Evolutionary conservation across 2,329 filamentous ascomycete species (phyloP).

Genomic region (Curvularia eragrostidis): DNA sequence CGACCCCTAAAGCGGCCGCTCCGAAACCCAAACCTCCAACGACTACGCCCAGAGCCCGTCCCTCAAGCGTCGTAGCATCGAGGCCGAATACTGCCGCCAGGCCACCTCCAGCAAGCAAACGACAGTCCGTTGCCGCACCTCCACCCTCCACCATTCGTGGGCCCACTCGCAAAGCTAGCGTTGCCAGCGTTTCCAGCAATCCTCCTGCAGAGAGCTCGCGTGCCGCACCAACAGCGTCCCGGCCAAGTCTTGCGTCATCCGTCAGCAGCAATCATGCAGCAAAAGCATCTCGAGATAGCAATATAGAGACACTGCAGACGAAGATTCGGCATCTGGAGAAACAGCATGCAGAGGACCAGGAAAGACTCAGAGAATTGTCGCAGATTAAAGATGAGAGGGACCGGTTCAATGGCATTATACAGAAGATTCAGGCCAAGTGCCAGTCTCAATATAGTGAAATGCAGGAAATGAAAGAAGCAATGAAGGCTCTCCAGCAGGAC

Average conservation of each 20-base stretch:
- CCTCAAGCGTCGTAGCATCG: slow-evolving; percentile 32
- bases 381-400: slow-evolving; percentile 77
- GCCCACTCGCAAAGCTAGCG: slow-evolving; percentile 29
- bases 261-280: slow-evolving; percentile 18
- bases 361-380: slow-evolving; percentile 80
- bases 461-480: slow-evolving; percentile 73
- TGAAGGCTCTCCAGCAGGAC: slow-evolving; percentile 76
- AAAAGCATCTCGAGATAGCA: slow-evolving; percentile 29
- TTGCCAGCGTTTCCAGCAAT: slow-evolving; percentile 23
- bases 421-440: slow-evolving; percentile 88
- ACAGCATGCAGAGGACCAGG: slow-evolving; percentile 81
- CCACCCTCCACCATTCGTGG: slow-evolving; percentile 18
- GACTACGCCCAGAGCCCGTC: slow-evolving; percentile 28
- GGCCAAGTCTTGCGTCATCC: slow-evolving; percentile 28
- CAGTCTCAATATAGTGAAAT: slow-evolving; percentile 85
- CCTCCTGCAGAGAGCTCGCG: slow-evolving; percentile 15
- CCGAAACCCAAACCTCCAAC: slow-evolving; percentile 24
- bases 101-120: slow-evolving; percentile 25
- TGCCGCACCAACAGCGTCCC: slow-evolving; percentile 15
- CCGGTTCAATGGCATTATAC: slow-evolving; percentile 82
- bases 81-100: slow-evolving; percentile 19
- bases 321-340: slow-evolving; percentile 88
- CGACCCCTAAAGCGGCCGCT: slow-evolving; percentile 11
- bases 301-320: slow-evolving; percentile 82
- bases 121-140: slow-evolving; percentile 30